Evolutionary conservation across 176 grass and related monocot genomes (phyloP).

Genomic region (Miscanthus lutarioriparius): DNA sequence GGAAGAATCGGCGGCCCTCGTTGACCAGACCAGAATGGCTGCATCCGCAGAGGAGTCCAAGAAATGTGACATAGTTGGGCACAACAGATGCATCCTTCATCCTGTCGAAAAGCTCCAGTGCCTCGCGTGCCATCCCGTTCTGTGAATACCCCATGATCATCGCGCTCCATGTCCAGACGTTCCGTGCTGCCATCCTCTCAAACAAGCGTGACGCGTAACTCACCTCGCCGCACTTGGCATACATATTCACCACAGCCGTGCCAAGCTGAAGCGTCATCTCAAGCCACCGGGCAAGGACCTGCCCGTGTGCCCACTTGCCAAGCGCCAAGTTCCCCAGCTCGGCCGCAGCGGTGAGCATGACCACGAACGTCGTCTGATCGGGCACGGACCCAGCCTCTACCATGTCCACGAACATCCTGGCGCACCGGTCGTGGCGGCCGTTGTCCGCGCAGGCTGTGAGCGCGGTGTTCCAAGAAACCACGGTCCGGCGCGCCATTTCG

Average conservation of each 20-base stretch:
- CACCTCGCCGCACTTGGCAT: slow-evolving; percentile 49
- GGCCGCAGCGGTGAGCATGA: slow-evolving; percentile 40
- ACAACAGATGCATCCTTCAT: slow-evolving; percentile 35
- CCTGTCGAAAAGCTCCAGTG: slow-evolving; percentile 41
- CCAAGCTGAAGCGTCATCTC: slow-evolving; percentile 52
- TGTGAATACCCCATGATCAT: slow-evolving; percentile 65
- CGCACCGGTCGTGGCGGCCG: neutral
- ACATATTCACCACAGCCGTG: slow-evolving; percentile 56
- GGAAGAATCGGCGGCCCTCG: slow-evolving; percentile 44
- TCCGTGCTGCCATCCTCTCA: slow-evolving; percentile 33
- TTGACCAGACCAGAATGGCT: slow-evolving; percentile 54
- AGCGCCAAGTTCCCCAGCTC: slow-evolving; percentile 54
- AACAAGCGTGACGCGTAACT: slow-evolving; percentile 39
- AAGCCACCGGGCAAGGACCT: slow-evolving; percentile 32
- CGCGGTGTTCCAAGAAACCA: slow-evolving; percentile 58
- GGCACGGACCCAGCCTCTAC: slow-evolving; percentile 35
- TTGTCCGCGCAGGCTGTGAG: slow-evolving; percentile 44
- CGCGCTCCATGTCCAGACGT: slow-evolving; percentile 67
- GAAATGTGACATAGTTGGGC: slow-evolving; percentile 65
- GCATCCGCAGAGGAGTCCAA: slow-evolving; percentile 50
- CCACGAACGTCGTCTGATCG: slow-evolving; percentile 49
- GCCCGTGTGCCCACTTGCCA: slow-evolving; percentile 55
- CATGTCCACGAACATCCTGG: slow-evolving; percentile 33
- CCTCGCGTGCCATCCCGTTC: slow-evolving; percentile 36
- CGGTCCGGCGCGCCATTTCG: slow-evolving; percentile 48